These are phyloP conservation scores for Tuber umbilicatum DNA, from an alignment of 495 filamentous ascomycete species.

Conservation along the genomic window DNA sequence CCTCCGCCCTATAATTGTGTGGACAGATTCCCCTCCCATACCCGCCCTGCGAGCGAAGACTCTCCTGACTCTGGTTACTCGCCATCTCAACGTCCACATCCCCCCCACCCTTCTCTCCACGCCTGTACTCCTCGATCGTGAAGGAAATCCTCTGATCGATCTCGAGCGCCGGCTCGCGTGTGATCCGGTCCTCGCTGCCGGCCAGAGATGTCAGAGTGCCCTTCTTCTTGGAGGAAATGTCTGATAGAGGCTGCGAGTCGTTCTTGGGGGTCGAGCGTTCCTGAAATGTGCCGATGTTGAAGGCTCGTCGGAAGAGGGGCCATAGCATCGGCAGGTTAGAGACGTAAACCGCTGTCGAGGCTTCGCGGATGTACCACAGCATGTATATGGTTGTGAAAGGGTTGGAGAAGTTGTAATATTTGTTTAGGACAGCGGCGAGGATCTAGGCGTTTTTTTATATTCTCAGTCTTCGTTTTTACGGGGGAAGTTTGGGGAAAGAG, in stretches of 20 bases:
- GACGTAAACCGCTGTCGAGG: slow-evolving; percentile 47
- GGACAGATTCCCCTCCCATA: background rate
- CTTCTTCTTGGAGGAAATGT: slow-evolving; percentile 18
- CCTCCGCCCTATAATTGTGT: slow-evolving; percentile 9
- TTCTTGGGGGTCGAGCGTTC: slow-evolving; percentile 15
- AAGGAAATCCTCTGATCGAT: slow-evolving; percentile 33
- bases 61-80: slow-evolving; percentile 1
- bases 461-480: background rate
- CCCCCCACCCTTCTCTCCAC: background rate
- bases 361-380: slow-evolving; percentile 51
- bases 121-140: slow-evolving; percentile 15
- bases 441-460: slow-evolving; percentile 27
- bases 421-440: slow-evolving; percentile 47
- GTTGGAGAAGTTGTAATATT: slow-evolving; percentile 47
- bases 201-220: slow-evolving; percentile 13
- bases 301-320: slow-evolving; percentile 48
- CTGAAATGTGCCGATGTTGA: slow-evolving; percentile 49
- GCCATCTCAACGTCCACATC: background rate
- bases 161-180: slow-evolving; percentile 13
- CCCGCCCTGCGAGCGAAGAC: background rate
- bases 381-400: slow-evolving; percentile 47
- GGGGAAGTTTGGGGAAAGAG: background rate
- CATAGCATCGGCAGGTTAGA: slow-evolving; percentile 50
- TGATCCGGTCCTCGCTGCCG: slow-evolving; percentile 30
- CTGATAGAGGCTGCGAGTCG: slow-evolving; percentile 16